Conservation (phyloP, 2,329 filamentous ascomycete species). For the Aspergillus alliaceus region DNA sequence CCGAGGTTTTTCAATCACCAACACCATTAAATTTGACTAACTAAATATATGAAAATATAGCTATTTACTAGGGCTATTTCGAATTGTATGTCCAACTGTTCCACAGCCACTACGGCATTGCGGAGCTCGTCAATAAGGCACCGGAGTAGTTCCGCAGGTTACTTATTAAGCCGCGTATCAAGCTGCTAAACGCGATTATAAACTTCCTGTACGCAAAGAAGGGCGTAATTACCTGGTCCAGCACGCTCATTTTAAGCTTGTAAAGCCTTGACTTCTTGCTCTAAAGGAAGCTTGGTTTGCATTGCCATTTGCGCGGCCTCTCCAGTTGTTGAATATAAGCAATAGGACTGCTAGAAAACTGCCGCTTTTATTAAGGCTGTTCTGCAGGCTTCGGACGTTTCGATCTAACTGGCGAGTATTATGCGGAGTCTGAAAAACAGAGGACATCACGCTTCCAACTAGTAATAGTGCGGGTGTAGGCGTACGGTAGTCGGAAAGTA, state of each 20-base stretch:
- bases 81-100: slow-evolving; percentile 1
- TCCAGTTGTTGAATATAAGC: slow-evolving; percentile 9
- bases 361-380: not conserved
- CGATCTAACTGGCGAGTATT: not conserved
- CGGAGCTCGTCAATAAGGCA: slow-evolving; percentile 1
- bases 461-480: slow-evolving; percentile 1
- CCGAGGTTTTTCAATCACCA: too few relatives aligned
- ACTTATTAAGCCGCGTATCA: slow-evolving; percentile 1
- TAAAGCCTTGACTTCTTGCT: not conserved
- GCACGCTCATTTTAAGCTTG: not conserved
- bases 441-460: slow-evolving; percentile 3
- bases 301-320: slow-evolving; percentile 4
- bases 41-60: too few relatives aligned
- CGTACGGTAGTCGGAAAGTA: slow-evolving; percentile 7
- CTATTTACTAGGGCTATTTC: slow-evolving; percentile 3
- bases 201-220: not conserved
- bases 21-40: too few relatives aligned
- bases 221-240: not conserved
- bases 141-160: not conserved
- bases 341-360: slow-evolving; percentile 10
- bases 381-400: not conserved
- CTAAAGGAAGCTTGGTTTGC: slow-evolving; percentile 1
- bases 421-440: too few relatives aligned
- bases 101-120: slow-evolving; percentile 3
- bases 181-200: not conserved